Percentiles rank a stretch among this genome's conserved stretches.
Evolutionary conservation across 1,284 basidiomycete genomes (phyloP).

Genomic region (Filobasidium uniguttulatum): DNA sequence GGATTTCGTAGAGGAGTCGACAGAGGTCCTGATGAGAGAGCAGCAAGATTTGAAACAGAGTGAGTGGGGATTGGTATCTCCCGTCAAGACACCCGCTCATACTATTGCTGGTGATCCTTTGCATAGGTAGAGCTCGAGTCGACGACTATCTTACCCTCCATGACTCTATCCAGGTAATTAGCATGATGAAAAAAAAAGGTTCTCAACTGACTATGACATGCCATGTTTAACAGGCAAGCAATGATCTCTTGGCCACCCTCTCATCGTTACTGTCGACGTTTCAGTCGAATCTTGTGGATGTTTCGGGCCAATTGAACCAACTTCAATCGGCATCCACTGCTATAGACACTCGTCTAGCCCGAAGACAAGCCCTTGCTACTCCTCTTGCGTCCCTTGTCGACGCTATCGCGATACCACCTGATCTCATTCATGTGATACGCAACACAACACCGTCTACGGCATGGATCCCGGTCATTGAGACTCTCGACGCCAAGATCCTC

Average conservation of each 20-base stretch:
- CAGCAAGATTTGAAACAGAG: no score
- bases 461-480: slow-evolving; percentile 66
- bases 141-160: slow-evolving; percentile 11
- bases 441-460: slow-evolving; percentile 67
- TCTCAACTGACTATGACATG: background rate
- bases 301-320: slow-evolving; percentile 89
- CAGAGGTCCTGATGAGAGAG: no score
- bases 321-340: no score
- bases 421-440: slow-evolving; percentile 61
- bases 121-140: no score
- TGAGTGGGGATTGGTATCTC: no score
- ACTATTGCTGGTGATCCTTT: no score
- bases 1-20: no score
- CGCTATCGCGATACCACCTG: slow-evolving; percentile 69
- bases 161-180: background rate
- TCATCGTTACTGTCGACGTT: slow-evolving; percentile 87
- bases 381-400: slow-evolving; percentile 66
- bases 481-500: slow-evolving; percentile 63
- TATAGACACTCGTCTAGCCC: slow-evolving; percentile 5
- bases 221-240: slow-evolving; percentile 24
- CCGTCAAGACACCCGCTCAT: no score
- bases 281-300: slow-evolving; percentile 78
- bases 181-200: background rate
- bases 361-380: slow-evolving; percentile 63
- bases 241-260: slow-evolving; percentile 61